Evolutionary conservation across 1,284 basidiomycete species (phyloP), one percentile per base, ranked within the genome.

Genomic region (Irpex lacteus): DNA sequence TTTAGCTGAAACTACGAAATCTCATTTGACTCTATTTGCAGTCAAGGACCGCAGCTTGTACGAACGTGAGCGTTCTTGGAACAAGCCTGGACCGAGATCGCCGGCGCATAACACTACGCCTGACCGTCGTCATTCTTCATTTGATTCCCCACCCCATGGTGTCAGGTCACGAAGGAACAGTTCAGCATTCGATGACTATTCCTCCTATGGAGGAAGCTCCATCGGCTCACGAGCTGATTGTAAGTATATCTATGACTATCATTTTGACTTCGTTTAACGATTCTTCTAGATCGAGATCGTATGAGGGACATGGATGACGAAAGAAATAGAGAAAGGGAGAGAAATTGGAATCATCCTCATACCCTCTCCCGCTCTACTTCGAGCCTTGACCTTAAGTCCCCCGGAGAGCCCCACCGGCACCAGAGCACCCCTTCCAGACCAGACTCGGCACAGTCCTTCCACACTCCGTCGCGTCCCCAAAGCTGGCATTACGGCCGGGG

Each of bases 261-360:
- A 44, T 40, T 34, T 26, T 49, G 47, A 15, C 13, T 47, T 44
- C 38, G 5, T 37, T 59, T 15, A 52, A 21, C 4, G 49, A 63
- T 38, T 56, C 34, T 60, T 59, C 9, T 19, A 61, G 83, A 82
- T 72, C 77, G 72, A 56, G 83, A 83, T 62, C 77, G 77, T 49
- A 75, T 79, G 54, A 75, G 74, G 58, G 80, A 80, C 53, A 64
- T 75, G n/a, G 78, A 80, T 54, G 68, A 70, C 57, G 83, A 85
- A 54, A 78, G 72, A 61, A 76, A 76, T 32, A 68, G 74, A 37
- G 81, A 85, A 55, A 76, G 79, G 37, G 86, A 86, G 70, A 77
- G 80, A 21, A 79, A 80, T 60, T 87, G 85, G 86, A 88, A 88
- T 68, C 84, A 79, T 65, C 80, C 79, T 8, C 76, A 77, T 13